Conservation (phyloP, 805 yeast genomes). For the Yamadazyma tumulicola region DNA sequence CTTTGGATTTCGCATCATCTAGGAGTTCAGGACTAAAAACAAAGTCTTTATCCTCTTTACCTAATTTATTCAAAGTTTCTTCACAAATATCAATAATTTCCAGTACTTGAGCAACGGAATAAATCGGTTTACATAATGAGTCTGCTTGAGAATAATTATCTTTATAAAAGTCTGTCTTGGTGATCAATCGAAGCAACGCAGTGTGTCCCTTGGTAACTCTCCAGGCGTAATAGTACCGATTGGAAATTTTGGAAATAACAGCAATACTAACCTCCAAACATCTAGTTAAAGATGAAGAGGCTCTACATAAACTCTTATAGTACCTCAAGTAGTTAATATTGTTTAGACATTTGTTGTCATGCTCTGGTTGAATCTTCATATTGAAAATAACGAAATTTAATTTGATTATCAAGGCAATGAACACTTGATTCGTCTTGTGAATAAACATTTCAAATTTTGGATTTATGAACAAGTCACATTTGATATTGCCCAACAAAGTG, state of each 20-base stretch:
- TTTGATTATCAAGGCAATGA: slow-evolving; percentile 27
- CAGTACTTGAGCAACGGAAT: slow-evolving; percentile 19
- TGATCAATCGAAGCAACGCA: slow-evolving; percentile 25
- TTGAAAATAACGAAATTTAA: slow-evolving; percentile 26
- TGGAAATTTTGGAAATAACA: slow-evolving; percentile 33
- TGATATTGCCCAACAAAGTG: slow-evolving; percentile 28
- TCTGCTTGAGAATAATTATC: slow-evolving; percentile 15
- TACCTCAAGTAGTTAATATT: slow-evolving; percentile 16
- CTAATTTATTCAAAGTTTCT: slow-evolving; percentile 19
- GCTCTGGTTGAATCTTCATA: slow-evolving; percentile 19
- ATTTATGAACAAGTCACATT: slow-evolving; percentile 36
- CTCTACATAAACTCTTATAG: slow-evolving; percentile 17
- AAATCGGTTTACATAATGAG: slow-evolving; percentile 13
- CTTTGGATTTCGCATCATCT: slow-evolving; percentile 2
- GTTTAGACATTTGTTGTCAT: slow-evolving; percentile 14
- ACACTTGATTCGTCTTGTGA: slow-evolving; percentile 29
- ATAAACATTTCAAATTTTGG: slow-evolving; percentile 31
- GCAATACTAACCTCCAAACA: slow-evolving; percentile 30
- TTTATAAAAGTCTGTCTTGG: slow-evolving; percentile 27
- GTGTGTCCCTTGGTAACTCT: slow-evolving; percentile 35
- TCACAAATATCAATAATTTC: slow-evolving; percentile 28
- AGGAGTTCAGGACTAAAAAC: slow-evolving; percentile 12
- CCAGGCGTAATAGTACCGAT: slow-evolving; percentile 40
- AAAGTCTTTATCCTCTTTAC: slow-evolving; percentile 12
- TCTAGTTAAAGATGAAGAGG: slow-evolving; percentile 22